Percentiles rank a stretch among this genome's conserved stretches.
phyloP scores from a whole-genome alignment of 192 early-diverging fungal genomes.

The Coemansia sp. region DNA sequence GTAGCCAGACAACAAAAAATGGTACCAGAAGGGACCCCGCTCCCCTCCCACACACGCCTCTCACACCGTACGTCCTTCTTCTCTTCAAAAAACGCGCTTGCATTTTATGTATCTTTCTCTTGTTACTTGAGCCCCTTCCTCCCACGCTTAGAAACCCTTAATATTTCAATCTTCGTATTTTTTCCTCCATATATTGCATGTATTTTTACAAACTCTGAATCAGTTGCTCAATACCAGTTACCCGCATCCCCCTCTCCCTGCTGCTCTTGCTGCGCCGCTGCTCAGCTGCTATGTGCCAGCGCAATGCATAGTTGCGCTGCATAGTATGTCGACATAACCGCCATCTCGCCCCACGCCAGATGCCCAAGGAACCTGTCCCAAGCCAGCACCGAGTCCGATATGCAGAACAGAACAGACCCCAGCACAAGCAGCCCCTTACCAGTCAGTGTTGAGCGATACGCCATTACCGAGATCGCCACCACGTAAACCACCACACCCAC shows the following conservation, averaged over 20 bases:
- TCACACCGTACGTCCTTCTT: too few species aligned
- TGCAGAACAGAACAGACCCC: conserved; percentile 37
- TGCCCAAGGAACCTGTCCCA: conserved; percentile 31
- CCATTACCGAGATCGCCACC: conserved; percentile 27
- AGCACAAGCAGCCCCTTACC: conserved; percentile 10
- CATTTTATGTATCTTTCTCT: too few species aligned
- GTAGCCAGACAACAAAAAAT: too few species aligned
- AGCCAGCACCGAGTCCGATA: conserved; percentile 45
- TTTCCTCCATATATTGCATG: too few species aligned
- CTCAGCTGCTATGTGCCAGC: conserved; percentile 1
- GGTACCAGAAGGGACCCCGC: too few species aligned
- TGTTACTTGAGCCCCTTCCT: too few species aligned
- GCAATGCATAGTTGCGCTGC: conserved; percentile 47
- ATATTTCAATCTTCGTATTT: not conserved
- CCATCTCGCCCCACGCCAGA: conserved; percentile 31
- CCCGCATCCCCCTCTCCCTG: not conserved
- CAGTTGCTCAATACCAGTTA: too few species aligned
- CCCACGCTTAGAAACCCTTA: not conserved
- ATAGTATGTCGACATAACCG: conserved; percentile 44
- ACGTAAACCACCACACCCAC: conserved; percentile 32
- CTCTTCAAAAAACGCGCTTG: too few species aligned
- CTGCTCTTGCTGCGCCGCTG: not conserved
- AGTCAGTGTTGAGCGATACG: conserved; percentile 33
- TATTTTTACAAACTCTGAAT: too few species aligned
- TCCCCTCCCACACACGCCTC: too few species aligned